phyloP scores from a whole-genome alignment of 2,329 filamentous ascomycete genomes.

The Alternaria burnsii region DNA sequence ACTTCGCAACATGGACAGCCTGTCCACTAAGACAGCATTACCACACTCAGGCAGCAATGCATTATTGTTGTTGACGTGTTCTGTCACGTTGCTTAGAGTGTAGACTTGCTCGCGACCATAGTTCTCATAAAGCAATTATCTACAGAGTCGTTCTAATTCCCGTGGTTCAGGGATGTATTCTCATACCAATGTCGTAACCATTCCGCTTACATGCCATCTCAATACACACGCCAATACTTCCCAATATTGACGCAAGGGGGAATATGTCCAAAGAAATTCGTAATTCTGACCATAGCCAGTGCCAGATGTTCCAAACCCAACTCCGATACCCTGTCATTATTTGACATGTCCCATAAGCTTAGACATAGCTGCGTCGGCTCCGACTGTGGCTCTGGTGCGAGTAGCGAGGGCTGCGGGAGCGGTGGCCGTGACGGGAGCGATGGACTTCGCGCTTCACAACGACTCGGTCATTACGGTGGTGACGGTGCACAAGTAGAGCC shows the following conservation, averaged over 20 bases:
- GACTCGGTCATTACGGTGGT: constrained; percentile 58
- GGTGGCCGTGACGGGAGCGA: constrained; percentile 55
- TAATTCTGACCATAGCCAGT: constrained; percentile 13
- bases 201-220: background rate
- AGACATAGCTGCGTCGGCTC: constrained; percentile 51
- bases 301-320: constrained; percentile 4
- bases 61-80: background rate
- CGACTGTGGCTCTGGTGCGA: constrained; percentile 45
- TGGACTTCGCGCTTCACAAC: constrained; percentile 63
- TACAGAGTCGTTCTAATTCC: constrained; percentile 4
- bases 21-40: background rate
- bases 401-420: constrained; percentile 50
- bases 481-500: constrained; percentile 66
- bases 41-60: background rate
- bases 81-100: background rate
- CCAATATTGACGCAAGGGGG: constrained; percentile 15
- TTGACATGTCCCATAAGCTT: constrained; percentile 5
- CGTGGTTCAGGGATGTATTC: constrained; percentile 11
- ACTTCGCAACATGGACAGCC: background rate
- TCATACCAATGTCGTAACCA: constrained; percentile 9
- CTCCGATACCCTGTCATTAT: constrained; percentile 1
- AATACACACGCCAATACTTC: background rate
- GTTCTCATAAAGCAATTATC: constrained; percentile 9
- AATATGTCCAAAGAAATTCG: constrained; percentile 31
- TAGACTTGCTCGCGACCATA: background rate